Base-by-base conservation (phyloP, 805 yeast species). In the Sugiyamaella smithiae region DNA sequence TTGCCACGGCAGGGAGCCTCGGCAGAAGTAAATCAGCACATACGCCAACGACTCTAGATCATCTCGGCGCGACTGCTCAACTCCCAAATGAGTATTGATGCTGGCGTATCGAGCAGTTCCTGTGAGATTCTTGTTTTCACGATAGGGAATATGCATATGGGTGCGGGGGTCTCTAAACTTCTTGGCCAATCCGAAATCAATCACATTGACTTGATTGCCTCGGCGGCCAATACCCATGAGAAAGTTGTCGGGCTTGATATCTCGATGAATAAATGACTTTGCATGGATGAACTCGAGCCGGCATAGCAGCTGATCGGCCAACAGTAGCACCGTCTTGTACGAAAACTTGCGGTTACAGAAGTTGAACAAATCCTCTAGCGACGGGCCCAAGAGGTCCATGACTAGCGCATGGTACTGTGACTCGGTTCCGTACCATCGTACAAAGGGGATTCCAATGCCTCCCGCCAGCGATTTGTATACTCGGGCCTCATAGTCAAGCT, bases 1-100 rank as follows among this genome's bases (percentile, higher is more conserved):
- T 71, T 91, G 99, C 99, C 99, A 91, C 47, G 99, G 99, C 61
- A 91, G 79, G 14, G 95, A 85, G 38, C 99, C 98, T 50, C 96
- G 81, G 68, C 96, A 85, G 66, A 91, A 93, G 70, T 91, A 91
- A 59, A 91, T 87, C 60, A 93, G 76, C 46, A 91, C 97, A 65
- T 91, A 91, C 44, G 97, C 98, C 63, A 91, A 77, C 53, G 93
- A 84, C 71, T 93, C 99, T 60, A 91, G 77, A 67, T 91, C 99
- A 69, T 91, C 99, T 67, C 99, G 81, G 73, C 99, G 82, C 60
- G 89, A 82, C 71, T 91, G 99, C 67, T 91, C 99, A 59, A 91
- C 86, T 48, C 99, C 99, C 67, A 93, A 74, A 70, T 91, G 99
- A 29, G 99, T 91, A 69, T 90, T 91, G 59, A 93, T 84, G 51